Percentiles rank a stretch among this genome's conserved stretches.
phyloP scores from a whole-genome alignment of 1,139 yeast species.

The Pichia sp. region DNA sequence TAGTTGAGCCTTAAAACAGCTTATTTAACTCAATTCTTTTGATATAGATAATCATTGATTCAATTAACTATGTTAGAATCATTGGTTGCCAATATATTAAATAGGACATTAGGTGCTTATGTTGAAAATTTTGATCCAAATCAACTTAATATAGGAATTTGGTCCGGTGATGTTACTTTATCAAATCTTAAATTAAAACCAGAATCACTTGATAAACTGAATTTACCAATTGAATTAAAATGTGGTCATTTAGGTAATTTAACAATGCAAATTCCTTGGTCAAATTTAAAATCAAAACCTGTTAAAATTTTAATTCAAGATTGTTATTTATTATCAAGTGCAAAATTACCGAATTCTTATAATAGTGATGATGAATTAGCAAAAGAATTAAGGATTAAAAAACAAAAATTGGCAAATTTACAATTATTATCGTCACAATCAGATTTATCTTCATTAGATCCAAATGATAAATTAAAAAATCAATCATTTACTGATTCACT shows the following conservation, averaged over 20 bases:
- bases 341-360: constrained; percentile 49
- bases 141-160: constrained; percentile 89
- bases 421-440: constrained; percentile 43
- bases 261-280: constrained; percentile 94
- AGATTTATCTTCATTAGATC: constrained; percentile 31
- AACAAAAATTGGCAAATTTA: constrained; percentile 60
- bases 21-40: too few relatives aligned
- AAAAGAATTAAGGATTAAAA: constrained; percentile 61
- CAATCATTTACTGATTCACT: constrained; percentile 84
- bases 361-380: constrained; percentile 61
- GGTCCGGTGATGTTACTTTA: constrained; percentile 96
- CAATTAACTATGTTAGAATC: constrained; percentile 44
- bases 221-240: constrained; percentile 81
- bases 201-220: constrained; percentile 79
- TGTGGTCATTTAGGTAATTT: constrained; percentile 90
- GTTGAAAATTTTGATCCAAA: constrained; percentile 94
- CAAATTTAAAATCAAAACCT: constrained; percentile 87
- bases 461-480: constrained; percentile 45
- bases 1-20: not conserved
- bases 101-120: constrained; percentile 58
- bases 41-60: too few relatives aligned
- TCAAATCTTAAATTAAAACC: constrained; percentile 68
- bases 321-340: constrained; percentile 76
- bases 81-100: constrained; percentile 48
- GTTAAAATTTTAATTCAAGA: constrained; percentile 88